phyloP scores from a whole-genome alignment of 2,329 filamentous ascomycete genomes.

The Hymenotorrendiella dingleyae region DNA sequence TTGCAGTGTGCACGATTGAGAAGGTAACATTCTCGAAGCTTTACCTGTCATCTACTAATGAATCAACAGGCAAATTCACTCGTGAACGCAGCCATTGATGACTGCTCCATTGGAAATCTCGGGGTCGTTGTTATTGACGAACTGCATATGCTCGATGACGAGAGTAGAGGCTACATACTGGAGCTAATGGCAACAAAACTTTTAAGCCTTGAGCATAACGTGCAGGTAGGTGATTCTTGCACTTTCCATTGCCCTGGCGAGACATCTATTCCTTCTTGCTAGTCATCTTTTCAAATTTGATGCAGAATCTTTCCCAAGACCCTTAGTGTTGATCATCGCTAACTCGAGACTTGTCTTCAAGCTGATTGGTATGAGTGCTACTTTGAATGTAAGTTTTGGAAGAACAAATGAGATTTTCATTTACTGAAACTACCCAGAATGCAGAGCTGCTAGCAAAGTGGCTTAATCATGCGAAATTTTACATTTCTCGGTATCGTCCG shows the following conservation, averaged over 20 bases:
- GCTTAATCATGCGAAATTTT: conserved; percentile 61
- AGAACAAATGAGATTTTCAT: not conserved
- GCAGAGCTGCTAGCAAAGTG: conserved; percentile 62
- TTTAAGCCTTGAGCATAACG: conserved; percentile 57
- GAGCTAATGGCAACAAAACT: conserved; percentile 71
- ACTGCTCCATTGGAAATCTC: conserved; percentile 57
- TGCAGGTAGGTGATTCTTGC: conserved; percentile 47
- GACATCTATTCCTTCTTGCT: not conserved
- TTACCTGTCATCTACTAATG: conserved; percentile 2
- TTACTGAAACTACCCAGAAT: conserved; percentile 44
- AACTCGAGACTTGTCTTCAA: not conserved
- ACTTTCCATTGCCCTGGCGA: not conserved
- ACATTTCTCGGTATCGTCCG: conserved; percentile 66
- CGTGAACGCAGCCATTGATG: conserved; percentile 67
- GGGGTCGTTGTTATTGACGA: conserved; percentile 68
- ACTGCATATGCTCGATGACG: conserved; percentile 77
- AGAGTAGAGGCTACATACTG: conserved; percentile 69
- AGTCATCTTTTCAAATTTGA: not conserved
- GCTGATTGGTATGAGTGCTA: conserved; percentile 71
- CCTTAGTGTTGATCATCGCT: no score
- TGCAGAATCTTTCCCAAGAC: no score
- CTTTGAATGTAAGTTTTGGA: conserved; percentile 52
- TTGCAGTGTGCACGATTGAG: conserved; percentile 74
- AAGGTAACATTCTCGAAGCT: conserved; percentile 43
- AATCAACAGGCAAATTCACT: conserved; percentile 63